Evolutionary conservation across 1,139 yeast genomes (phyloP), one percentile per base, ranked within the genome.

Genomic region (Meyerozyma carpophila): DNA sequence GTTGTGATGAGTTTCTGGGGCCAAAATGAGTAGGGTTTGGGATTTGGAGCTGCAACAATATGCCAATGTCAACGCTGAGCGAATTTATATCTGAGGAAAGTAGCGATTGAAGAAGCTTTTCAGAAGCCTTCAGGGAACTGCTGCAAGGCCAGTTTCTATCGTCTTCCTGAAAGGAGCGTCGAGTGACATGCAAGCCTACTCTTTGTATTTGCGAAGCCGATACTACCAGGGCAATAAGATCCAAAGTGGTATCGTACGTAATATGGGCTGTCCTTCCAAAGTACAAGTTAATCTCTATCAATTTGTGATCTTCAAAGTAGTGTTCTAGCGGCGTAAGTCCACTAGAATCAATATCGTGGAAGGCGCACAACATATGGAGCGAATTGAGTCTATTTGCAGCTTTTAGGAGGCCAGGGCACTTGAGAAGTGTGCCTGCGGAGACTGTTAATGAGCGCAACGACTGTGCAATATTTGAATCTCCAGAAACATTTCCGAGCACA

Each of bases 351-450:
- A 59, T 40, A 13, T 57, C 62, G 29, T 55, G 51, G 36, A 58
- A 57, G 40, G 65, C 66, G 14, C 60, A 45, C 27, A 59, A 51
- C 18, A 65, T 34, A 46, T 66, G 69, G 24, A 66, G 49, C 29
- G 68, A 49, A 27, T 43, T 41, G 8, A 66, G 40, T 2, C 40
- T 39, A 2, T 43, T 31, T 8, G 59, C 20, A 4, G 47, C 16
- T n/a, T 18, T 6, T 11, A 39, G n/a, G 37, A 47, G 36, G 28
- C 27, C 26, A 25, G 29, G 18, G 32, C 47, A 28, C 36, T 44
- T 42, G 1, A 49, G 37, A 8, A 55, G 52, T 2, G 64, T 58
- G 40, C 43, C 50, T 0, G 56, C 50, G 45, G 59, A 58, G 8
- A 61, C 47, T 2, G 65, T 49, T 31, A 64, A 50, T 14, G 36